A percentile compares a stretch with the other conserved stretches of the same genome.
Conservation (phyloP, 768 basidiomycete genomes). For the Kwoniella sp. region DNA sequence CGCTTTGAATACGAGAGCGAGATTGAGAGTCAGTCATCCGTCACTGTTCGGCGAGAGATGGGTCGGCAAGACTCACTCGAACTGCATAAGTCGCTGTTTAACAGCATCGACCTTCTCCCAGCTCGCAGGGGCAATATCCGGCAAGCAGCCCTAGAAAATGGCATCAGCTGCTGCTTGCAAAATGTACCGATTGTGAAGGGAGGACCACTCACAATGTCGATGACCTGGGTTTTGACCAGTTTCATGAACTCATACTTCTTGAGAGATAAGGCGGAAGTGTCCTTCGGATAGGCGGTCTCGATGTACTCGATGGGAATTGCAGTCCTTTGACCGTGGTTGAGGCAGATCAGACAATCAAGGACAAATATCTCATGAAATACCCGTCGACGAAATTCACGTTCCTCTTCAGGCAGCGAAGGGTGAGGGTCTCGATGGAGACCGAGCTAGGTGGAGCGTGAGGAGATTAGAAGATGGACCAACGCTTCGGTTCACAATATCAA, state of each 20-base stretch:
- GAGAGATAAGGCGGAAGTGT: constrained; percentile 7
- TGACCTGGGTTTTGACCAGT: constrained; percentile 37
- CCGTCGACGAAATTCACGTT: constrained; percentile 43
- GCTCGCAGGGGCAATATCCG: constrained; percentile 36
- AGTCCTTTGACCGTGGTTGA: constrained; percentile 48
- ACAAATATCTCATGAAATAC: constrained; percentile 46
- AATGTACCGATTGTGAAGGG: neutral
- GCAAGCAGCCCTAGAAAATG: constrained; percentile 34
- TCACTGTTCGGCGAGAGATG: neutral
- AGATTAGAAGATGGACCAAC: neutral
- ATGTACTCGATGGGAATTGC: constrained; percentile 40
- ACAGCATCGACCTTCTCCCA: constrained; percentile 32
- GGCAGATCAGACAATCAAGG: constrained; percentile 44
- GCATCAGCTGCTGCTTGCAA: neutral
- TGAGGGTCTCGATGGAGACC: constrained; percentile 50
- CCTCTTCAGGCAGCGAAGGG: constrained; percentile 38
- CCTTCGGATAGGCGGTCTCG: constrained; percentile 37
- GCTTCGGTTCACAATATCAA: constrained; percentile 1
- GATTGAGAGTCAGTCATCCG: neutral
- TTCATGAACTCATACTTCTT: constrained; percentile 44
- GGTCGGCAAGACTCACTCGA: constrained; percentile 26
- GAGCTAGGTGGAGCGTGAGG: constrained; percentile 21
- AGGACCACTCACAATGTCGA: constrained; percentile 37
- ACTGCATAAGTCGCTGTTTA: constrained; percentile 30
- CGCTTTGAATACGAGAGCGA: constrained; percentile 5